These are phyloP conservation scores for Stagonosporopsis tanaceti DNA, from an alignment of 2,329 filamentous ascomycete species.

Conservation along the genomic window DNA sequence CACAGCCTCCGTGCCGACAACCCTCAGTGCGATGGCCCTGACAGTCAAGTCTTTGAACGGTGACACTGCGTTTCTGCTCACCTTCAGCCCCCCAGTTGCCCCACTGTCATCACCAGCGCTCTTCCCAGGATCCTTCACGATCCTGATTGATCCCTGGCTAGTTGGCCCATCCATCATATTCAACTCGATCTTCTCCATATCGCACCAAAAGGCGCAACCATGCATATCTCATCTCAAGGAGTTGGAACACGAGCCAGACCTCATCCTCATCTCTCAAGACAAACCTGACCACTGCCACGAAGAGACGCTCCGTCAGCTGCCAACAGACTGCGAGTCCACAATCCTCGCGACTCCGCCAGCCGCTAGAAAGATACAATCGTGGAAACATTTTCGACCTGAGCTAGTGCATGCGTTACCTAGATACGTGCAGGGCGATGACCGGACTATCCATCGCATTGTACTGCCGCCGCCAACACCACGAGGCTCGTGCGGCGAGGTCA, in stretches of 20 bases:
- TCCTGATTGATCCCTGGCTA: conserved; percentile 78
- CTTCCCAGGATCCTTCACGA: conserved; percentile 63
- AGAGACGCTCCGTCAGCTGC: conserved; percentile 71
- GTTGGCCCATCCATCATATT: conserved; percentile 67
- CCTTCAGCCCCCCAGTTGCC: conserved; percentile 64
- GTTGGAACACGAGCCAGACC: conserved; percentile 60
- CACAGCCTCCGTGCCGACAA: neutral
- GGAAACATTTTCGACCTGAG: conserved; percentile 70
- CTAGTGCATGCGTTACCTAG: conserved; percentile 54
- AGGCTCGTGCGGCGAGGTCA: conserved; percentile 71
- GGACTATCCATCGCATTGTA: conserved; percentile 58
- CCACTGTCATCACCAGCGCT: conserved; percentile 48
- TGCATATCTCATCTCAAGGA: conserved; percentile 66
- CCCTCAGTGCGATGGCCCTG: conserved; percentile 63
- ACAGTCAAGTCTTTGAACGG: conserved; percentile 70
- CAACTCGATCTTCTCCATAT: conserved; percentile 67
- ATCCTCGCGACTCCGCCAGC: conserved; percentile 72
- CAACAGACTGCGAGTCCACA: conserved; percentile 62
- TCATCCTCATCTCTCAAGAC: conserved; percentile 67
- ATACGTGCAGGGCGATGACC: conserved; percentile 51
- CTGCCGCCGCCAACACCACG: conserved; percentile 62
- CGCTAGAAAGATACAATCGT: conserved; percentile 70
- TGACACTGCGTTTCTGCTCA: conserved; percentile 71
- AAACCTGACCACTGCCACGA: conserved; percentile 76
- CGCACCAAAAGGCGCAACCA: conserved; percentile 63